phyloP scores from a whole-genome alignment of 2,329 filamentous ascomycete genomes.

The Geosmithia flava region DNA sequence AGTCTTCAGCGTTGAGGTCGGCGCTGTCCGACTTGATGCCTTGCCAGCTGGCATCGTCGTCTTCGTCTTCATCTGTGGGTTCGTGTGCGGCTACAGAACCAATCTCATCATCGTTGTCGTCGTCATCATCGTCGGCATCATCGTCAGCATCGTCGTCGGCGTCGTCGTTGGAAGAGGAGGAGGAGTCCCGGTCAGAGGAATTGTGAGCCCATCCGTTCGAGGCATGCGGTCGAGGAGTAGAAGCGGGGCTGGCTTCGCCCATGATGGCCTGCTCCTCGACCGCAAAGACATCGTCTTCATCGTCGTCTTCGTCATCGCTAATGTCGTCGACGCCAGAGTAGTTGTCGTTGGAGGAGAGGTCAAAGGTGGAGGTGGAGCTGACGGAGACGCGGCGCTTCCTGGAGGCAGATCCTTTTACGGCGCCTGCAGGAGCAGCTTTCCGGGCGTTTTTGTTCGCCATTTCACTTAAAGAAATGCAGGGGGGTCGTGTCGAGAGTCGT shows the following conservation, averaged over 20 bases:
- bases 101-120: slow-evolving; percentile 22
- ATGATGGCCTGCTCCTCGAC: slow-evolving; percentile 69
- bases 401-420: slow-evolving; percentile 23
- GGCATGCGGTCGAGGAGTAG: slow-evolving; percentile 37
- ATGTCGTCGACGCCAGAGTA: slow-evolving; percentile 72
- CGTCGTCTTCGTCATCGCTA: slow-evolving; percentile 63
- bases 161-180: too few species aligned
- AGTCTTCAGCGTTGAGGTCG: neutral
- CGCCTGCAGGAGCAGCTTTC: slow-evolving; percentile 29
- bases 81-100: slow-evolving; percentile 15
- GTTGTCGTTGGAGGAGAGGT: slow-evolving; percentile 57
- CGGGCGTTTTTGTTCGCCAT: slow-evolving; percentile 12
- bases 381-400: slow-evolving; percentile 35
- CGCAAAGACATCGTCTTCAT: slow-evolving; percentile 66
- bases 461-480: neutral
- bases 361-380: slow-evolving; percentile 41
- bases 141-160: slow-evolving; percentile 19
- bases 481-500: slow-evolving; percentile 1
- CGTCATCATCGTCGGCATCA: slow-evolving; percentile 23
- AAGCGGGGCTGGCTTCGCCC: slow-evolving; percentile 23
- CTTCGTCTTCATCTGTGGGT: slow-evolving; percentile 24
- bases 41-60: slow-evolving; percentile 37
- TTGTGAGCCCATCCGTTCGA: slow-evolving; percentile 7
- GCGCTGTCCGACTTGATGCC: slow-evolving; percentile 33
- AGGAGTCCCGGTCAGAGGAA: too few species aligned